Evolutionary conservation across 208 protist genomes (phyloP).

Genomic region (Trypanosoma melophagium): DNA sequence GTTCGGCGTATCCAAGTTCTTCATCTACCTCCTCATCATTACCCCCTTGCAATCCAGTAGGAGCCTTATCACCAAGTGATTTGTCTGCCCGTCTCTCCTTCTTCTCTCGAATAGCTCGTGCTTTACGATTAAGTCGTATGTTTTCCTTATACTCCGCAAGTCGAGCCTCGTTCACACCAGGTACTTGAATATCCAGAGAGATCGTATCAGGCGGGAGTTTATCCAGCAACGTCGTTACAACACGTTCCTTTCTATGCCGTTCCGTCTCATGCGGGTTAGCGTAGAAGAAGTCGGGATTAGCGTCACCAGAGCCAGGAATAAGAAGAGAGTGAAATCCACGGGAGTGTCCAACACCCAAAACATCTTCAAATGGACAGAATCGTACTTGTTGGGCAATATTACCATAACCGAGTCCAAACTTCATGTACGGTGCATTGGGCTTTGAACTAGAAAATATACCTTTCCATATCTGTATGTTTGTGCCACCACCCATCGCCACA

Average conservation of each 20-base stretch:
- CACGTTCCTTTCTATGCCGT: conserved; percentile 85
- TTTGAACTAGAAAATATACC: conserved; percentile 77
- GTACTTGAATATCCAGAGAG: conserved; percentile 87
- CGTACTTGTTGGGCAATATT: conserved; percentile 71
- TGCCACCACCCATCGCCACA: conserved; percentile 78
- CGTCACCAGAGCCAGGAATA: conserved; percentile 87
- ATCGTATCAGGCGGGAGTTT: conserved; percentile 93
- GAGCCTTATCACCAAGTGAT: conserved; percentile 49
- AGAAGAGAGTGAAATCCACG: conserved; percentile 87
- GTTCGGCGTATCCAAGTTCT: conserved; percentile 82
- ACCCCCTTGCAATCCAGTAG: conserved; percentile 47
- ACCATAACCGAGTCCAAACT: conserved; percentile 86
- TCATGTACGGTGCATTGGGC: conserved; percentile 79
- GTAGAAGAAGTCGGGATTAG: conserved; percentile 92
- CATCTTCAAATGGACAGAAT: conserved; percentile 92
- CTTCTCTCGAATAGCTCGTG: conserved; percentile 79
- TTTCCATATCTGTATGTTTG: conserved; percentile 89
- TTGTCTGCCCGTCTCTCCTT: conserved; percentile 71
- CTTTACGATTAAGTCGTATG: conserved; percentile 75
- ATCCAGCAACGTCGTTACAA: conserved; percentile 85
- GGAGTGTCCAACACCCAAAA: conserved; percentile 87
- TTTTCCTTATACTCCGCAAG: conserved; percentile 86
- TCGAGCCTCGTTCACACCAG: conserved; percentile 76
- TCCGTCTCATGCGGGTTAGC: conserved; percentile 94
- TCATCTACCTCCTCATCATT: conserved; percentile 87